A percentile compares a stretch with the other conserved stretches of the same genome.
These are phyloP conservation scores for Exutisphaerella laricina DNA, from an alignment of 2,329 filamentous ascomycete genomes.

Conservation along the genomic window DNA sequence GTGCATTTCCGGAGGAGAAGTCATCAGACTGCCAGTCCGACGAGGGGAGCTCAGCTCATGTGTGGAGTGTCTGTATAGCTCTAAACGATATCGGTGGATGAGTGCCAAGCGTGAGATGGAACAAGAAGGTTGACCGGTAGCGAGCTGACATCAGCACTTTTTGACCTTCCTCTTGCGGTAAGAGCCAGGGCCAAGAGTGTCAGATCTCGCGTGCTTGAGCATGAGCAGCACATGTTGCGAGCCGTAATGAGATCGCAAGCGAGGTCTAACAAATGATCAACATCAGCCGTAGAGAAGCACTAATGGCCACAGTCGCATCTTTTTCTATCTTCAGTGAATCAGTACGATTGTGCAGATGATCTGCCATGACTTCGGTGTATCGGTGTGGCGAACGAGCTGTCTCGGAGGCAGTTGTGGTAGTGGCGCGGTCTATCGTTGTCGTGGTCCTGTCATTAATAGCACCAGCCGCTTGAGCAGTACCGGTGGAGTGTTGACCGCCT, in stretches of 20 bases:
- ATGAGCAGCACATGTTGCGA: background rate
- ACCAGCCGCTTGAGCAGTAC: background rate
- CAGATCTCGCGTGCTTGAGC: background rate
- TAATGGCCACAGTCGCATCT: background rate
- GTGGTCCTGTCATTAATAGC: background rate
- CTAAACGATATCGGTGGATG: background rate
- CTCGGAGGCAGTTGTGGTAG: background rate
- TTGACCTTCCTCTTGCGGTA: constrained; percentile 2
- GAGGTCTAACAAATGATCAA: background rate
- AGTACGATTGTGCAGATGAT: background rate
- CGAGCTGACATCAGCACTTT: background rate
- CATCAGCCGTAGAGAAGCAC: background rate
- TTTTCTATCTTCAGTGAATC: background rate
- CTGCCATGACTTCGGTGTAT: no score
- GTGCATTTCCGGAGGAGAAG: background rate
- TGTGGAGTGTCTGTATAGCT: background rate
- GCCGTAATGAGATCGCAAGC: background rate
- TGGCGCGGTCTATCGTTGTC: background rate
- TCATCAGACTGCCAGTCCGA: background rate
- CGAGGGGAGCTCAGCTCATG: background rate
- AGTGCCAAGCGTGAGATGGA: background rate
- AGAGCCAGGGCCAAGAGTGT: background rate
- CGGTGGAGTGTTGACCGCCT: background rate
- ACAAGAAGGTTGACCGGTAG: background rate
- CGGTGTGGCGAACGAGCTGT: no score